A percentile compares a stretch with the other conserved stretches of the same genome.
phyloP scores from a whole-genome alignment of 2,329 filamentous ascomycete species.

The Berkeleyomyces basicola region DNA sequence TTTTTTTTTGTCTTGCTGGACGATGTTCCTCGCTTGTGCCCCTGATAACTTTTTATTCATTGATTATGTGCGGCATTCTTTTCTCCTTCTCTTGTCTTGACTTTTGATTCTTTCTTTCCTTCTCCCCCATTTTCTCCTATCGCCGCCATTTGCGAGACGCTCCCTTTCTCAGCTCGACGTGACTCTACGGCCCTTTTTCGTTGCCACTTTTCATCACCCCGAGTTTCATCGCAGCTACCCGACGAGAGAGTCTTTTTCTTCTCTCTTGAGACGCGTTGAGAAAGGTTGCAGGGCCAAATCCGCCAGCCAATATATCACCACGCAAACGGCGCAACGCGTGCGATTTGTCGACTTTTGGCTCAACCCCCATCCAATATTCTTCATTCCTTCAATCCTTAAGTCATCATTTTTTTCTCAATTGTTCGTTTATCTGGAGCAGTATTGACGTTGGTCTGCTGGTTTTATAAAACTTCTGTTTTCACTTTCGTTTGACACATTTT shows the following conservation, averaged over 20 bases:
- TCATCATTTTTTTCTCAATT: not conserved
- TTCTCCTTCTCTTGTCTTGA: conserved; percentile 1
- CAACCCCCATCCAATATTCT: not conserved
- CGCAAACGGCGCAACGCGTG: not conserved
- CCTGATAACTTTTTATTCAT: not conserved
- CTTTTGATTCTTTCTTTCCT: not conserved
- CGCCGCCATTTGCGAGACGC: not conserved
- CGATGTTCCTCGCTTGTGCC: conserved; percentile 2
- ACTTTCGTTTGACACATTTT: not conserved
- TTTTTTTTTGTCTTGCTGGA: not conserved
- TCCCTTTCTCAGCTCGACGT: not conserved
- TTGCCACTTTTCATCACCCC: not conserved
- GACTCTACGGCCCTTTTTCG: not conserved
- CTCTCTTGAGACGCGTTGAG: conserved; percentile 1
- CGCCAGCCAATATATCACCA: not conserved
- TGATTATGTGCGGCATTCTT: not conserved
- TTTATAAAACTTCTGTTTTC: not conserved
- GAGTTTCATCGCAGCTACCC: not conserved
- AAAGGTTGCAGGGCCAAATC: not conserved
- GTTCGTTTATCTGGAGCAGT: not conserved
- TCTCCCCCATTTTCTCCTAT: not conserved
- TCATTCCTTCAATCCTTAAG: conserved; percentile 6
- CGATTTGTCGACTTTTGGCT: not conserved
- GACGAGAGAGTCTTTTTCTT: not conserved
- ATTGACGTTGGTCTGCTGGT: not conserved